These are phyloP conservation scores for Parathielavia appendiculata DNA, from an alignment of 495 filamentous ascomycete species.

Conservation along the genomic window DNA sequence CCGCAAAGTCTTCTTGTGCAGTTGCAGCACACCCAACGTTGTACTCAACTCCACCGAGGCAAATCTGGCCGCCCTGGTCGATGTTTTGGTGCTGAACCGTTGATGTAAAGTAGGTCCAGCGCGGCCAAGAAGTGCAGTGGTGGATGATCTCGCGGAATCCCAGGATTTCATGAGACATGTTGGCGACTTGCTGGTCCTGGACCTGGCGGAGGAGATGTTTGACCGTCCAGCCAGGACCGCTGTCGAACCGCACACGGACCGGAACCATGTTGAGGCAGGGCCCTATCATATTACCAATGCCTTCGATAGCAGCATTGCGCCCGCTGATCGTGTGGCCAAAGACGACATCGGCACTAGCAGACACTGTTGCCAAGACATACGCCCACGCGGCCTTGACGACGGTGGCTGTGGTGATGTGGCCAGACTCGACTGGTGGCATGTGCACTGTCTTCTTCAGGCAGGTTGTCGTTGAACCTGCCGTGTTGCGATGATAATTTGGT, in stretches of 20 bases:
- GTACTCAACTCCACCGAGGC: conserved; percentile 17
- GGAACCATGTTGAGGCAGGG: conserved; percentile 57
- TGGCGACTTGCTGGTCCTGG: conserved; percentile 56
- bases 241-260: conserved; percentile 47
- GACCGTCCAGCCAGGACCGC: conserved; percentile 14
- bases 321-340: conserved; percentile 54
- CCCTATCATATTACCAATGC: conserved; percentile 45
- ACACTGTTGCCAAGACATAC: conserved; percentile 45
- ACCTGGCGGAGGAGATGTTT: conserved; percentile 48
- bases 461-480: background rate
- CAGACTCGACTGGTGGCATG: conserved; percentile 17
- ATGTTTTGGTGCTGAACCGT: conserved; percentile 32
- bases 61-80: conserved; percentile 13
- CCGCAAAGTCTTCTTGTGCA: conserved; percentile 21
- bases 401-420: conserved; percentile 48
- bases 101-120: conserved; percentile 24
- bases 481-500: conserved; percentile 9
- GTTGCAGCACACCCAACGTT: conserved; percentile 18
- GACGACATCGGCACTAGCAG: conserved; percentile 43
- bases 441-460: conserved; percentile 19
- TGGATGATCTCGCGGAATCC: conserved; percentile 57
- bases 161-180: conserved; percentile 38
- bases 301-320: conserved; percentile 50
- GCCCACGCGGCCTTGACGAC: conserved; percentile 56
- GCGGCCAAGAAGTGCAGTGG: conserved; percentile 56